These are phyloP conservation scores for Cyberlindnera saturnus DNA, from an alignment of 805 yeast species.

Conservation along the genomic window DNA sequence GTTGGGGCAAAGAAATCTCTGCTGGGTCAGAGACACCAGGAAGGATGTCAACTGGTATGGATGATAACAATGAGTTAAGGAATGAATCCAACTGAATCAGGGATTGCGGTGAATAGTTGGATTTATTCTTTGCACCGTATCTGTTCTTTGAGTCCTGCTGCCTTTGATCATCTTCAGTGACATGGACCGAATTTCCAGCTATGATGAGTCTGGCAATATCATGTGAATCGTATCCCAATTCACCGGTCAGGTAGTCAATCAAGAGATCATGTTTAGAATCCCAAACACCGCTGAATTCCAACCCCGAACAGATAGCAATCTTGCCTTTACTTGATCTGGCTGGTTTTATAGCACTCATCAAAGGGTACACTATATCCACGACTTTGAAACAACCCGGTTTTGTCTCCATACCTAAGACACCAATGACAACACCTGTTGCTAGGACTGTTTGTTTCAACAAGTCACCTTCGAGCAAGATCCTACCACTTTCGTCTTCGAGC, in stretches of 20 bases:
- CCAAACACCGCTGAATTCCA: constrained; percentile 46
- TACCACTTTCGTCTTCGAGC: constrained; percentile 91
- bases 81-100: constrained; percentile 53
- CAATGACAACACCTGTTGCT: constrained; percentile 88
- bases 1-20: constrained; percentile 83
- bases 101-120: constrained; percentile 44
- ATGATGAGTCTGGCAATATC: constrained; percentile 49
- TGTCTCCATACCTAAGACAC: constrained; percentile 79
- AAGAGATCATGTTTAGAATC: constrained; percentile 48
- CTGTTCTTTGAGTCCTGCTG: constrained; percentile 23
- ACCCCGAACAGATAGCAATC: constrained; percentile 74
- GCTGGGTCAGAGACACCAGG: constrained; percentile 87
- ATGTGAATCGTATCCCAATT: constrained; percentile 38
- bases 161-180: constrained; percentile 9
- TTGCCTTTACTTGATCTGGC: constrained; percentile 25
- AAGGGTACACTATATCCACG: constrained; percentile 73
- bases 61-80: constrained; percentile 46
- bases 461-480: constrained; percentile 66
- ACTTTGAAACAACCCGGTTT: constrained; percentile 80
- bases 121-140: constrained; percentile 45
- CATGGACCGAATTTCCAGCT: constrained; percentile 62
- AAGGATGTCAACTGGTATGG: constrained; percentile 69
- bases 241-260: constrained; percentile 68
- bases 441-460: constrained; percentile 48
- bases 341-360: constrained; percentile 47